These are phyloP conservation scores for Cantharellus cinnabarinus DNA, from an alignment of 768 basidiomycete genomes.

Conservation along the genomic window DNA sequence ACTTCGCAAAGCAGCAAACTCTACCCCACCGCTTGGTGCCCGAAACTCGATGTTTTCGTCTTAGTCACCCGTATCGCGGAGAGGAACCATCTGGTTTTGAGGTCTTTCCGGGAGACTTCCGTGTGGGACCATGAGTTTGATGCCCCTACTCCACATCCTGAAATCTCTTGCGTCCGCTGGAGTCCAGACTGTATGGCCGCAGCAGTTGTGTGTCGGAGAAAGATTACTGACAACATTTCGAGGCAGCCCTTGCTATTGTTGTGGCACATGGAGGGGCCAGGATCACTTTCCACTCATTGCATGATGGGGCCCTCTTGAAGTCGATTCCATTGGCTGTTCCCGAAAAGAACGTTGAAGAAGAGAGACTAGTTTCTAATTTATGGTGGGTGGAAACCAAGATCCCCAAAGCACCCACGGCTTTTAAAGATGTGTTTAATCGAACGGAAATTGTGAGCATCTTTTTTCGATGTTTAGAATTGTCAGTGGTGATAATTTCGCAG, in stretches of 20 bases:
- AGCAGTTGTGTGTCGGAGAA: conserved; percentile 1
- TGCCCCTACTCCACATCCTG: conserved; percentile 5
- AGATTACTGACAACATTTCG: conserved; percentile 19
- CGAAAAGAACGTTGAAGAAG: background rate
- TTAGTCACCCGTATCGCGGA: background rate
- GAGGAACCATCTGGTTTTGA: conserved; percentile 1
- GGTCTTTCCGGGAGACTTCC: background rate
- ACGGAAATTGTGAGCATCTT: conserved; percentile 32
- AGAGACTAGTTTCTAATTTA: conserved; percentile 25
- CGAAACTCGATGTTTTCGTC: conserved; percentile 8
- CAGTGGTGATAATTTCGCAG: conserved; percentile 21
- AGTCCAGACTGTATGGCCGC: conserved; percentile 50
- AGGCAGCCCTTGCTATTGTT: conserved; percentile 35
- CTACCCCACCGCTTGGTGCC: conserved; percentile 4
- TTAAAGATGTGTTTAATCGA: conserved; percentile 62
- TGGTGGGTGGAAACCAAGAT: conserved; percentile 51
- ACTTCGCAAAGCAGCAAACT: conserved; percentile 1
- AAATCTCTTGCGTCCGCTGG: conserved; percentile 48
- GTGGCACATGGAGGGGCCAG: conserved; percentile 48
- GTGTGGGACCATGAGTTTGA: conserved; percentile 33
- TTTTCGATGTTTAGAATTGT: conserved; percentile 1
- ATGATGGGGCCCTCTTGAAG: conserved; percentile 40
- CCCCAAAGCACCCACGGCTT: conserved; percentile 19
- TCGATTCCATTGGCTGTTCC: background rate
- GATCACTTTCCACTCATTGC: conserved; percentile 54